phyloP scores from a whole-genome alignment of 2,329 filamentous ascomycete genomes.

The Sporothrix humicola region DNA sequence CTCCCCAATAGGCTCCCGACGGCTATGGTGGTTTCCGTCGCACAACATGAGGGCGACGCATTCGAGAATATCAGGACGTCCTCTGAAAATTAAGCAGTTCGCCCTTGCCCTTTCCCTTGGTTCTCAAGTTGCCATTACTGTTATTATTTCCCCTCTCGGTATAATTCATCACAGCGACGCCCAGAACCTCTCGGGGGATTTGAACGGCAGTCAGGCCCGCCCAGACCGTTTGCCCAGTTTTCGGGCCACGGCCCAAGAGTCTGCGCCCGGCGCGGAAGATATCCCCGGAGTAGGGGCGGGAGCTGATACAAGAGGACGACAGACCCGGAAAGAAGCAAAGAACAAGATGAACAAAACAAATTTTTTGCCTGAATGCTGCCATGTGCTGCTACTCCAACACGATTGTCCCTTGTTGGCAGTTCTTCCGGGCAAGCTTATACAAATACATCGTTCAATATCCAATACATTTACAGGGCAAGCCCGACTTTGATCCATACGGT shows the following conservation, averaged over 20 bases:
- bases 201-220: not conserved
- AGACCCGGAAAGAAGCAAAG: not conserved
- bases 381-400: not conserved
- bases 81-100: not conserved
- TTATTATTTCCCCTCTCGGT: not conserved
- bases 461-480: not conserved
- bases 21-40: not conserved
- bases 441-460: not conserved
- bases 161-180: not conserved
- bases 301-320: not conserved
- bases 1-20: slow-evolving; percentile 15
- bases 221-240: not conserved
- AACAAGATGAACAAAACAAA: no score
- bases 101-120: not conserved
- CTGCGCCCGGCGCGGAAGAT: not conserved
- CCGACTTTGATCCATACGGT: not conserved
- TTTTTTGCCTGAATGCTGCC: not conserved
- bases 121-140: not conserved
- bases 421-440: no score
- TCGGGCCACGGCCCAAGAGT: not conserved
- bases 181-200: not conserved
- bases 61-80: not conserved
- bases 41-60: slow-evolving; percentile 14
- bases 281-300: not conserved
- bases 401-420: no score